Evolutionary conservation across 495 filamentous ascomycete genomes (phyloP).

Genomic region (Daldinia decipiens): DNA sequence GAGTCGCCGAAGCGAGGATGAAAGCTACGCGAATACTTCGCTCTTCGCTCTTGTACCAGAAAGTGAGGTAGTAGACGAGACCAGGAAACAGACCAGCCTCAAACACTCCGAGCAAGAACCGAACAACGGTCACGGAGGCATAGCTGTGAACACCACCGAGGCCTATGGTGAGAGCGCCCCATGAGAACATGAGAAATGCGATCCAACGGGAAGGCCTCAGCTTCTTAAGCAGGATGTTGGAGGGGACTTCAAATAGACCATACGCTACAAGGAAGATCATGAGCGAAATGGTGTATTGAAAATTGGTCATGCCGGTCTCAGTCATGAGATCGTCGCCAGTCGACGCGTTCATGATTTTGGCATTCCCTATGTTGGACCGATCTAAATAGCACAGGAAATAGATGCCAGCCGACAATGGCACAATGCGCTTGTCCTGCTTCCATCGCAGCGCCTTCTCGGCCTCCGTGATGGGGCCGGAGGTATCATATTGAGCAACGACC

Average conservation of each 20-base stretch:
- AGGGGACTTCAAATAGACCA: conserved; percentile 61
- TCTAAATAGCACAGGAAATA: conserved; percentile 67
- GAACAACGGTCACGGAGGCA: conserved; percentile 60
- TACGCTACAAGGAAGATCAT: conserved; percentile 63
- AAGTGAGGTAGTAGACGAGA: conserved; percentile 83
- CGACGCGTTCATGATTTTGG: conserved; percentile 55
- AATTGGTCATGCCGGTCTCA: conserved; percentile 68
- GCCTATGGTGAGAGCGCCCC: conserved; percentile 64
- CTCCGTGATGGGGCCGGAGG: conserved; percentile 37
- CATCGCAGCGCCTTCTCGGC: conserved; percentile 58
- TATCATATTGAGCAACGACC: conserved; percentile 28
- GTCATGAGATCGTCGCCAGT: conserved; percentile 67
- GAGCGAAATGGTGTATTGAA: conserved; percentile 74
- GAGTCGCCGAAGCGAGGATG: conserved; percentile 82
- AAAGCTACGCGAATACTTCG: conserved; percentile 68
- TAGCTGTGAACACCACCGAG: conserved; percentile 63
- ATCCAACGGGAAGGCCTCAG: conserved; percentile 64
- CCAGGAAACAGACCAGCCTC: conserved; percentile 79
- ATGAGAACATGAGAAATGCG: conserved; percentile 67
- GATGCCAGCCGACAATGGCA: conserved; percentile 62
- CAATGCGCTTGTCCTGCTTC: conserved; percentile 68
- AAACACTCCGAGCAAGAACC: conserved; percentile 65
- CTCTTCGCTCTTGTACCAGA: conserved; percentile 70
- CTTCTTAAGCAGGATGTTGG: conserved; percentile 80
- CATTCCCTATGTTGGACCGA: conserved; percentile 52